Base-by-base conservation (phyloP, 192 early-diverging fungal species). In the Radiomyces spectabilis region DNA sequence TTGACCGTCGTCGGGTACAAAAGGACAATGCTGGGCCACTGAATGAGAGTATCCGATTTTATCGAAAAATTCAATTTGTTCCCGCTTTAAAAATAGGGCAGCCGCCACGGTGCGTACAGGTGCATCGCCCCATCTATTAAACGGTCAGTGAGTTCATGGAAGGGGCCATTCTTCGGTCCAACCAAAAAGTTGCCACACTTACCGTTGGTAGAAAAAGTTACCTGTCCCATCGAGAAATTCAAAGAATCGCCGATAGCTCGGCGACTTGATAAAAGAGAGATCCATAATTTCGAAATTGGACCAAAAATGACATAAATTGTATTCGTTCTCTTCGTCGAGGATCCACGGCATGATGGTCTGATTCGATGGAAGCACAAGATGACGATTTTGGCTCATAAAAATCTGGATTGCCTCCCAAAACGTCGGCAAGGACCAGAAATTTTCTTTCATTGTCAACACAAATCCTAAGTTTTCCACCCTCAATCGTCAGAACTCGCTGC, bases 151-250 rank as follows among this genome's bases (percentile, higher is more conserved):
- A 51, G 48, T 10, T 37, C 18, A 37, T 18, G 4, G 4, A 27
- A 54, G 4, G 8, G 22, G 33, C 27, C 26, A 22, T 10, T 10
- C 24, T 18, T 12, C 27, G 19, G 8, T 49, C 27, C 12, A 41
- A 10, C 21, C 13, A 21, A 18, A 53, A 16, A 1, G 12, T 12
- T 12, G 22, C 21, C 5, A n/a, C n/a, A 44, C 44, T 64, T 55
- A 85, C 52, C 85, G 59, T 62, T 88, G 89, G 56, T 94, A 94
- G 57, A 88, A 94, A 75, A 92, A 93, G 2, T 91, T 91, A 22
- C 92, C 91, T 0, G 69, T 50, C 30, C 76, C 60, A 55, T 95
- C 92, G 31, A 95, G 65, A 42, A 78, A 75, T 7, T 86, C 71
- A 64, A 88, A 88, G 41, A 74, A 90, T 26, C 72, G 68, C 27